phyloP scores from a whole-genome alignment of 2,329 filamentous ascomycete species.

The Talaromyces verruculosus region DNA sequence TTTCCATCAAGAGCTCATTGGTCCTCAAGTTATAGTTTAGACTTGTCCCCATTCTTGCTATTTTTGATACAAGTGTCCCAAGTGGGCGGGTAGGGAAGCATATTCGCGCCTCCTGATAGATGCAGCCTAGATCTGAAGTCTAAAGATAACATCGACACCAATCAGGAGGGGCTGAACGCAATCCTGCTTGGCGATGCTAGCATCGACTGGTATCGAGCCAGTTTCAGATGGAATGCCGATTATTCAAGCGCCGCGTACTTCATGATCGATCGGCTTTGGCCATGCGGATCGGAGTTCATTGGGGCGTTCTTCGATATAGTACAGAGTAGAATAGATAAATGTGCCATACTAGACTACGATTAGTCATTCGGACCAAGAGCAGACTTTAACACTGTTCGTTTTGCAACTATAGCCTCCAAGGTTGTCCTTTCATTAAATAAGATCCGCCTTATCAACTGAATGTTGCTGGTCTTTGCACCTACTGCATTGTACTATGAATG shows the following conservation, averaged over 20 bases:
- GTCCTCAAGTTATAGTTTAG: not conserved
- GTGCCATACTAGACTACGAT: not conserved
- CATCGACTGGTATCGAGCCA: not conserved
- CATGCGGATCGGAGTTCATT: conserved; percentile 7
- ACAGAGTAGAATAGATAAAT: not conserved
- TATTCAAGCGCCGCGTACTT: conserved; percentile 8
- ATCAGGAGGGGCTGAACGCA: conserved; percentile 7
- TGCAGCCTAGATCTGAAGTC: not conserved
- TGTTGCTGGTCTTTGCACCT: not conserved
- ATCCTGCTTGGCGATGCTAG: not conserved
- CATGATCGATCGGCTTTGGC: conserved; percentile 5
- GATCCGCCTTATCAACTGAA: not conserved
- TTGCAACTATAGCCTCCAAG: not conserved
- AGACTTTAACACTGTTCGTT: not conserved
- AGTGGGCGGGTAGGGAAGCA: not conserved
- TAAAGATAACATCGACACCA: not conserved
- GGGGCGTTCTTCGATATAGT: not conserved
- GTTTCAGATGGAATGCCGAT: conserved; percentile 1
- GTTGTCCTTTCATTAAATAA: not conserved
- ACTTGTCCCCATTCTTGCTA: conserved; percentile 1
- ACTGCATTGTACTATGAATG: conserved; percentile 4
- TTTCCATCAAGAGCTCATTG: not conserved
- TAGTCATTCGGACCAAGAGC: not conserved
- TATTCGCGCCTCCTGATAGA: not conserved
- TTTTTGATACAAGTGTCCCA: conserved; percentile 7